Base-by-base conservation (phyloP, 176 grass and related monocot genomes). In the Melocanna baccifera region DNA sequence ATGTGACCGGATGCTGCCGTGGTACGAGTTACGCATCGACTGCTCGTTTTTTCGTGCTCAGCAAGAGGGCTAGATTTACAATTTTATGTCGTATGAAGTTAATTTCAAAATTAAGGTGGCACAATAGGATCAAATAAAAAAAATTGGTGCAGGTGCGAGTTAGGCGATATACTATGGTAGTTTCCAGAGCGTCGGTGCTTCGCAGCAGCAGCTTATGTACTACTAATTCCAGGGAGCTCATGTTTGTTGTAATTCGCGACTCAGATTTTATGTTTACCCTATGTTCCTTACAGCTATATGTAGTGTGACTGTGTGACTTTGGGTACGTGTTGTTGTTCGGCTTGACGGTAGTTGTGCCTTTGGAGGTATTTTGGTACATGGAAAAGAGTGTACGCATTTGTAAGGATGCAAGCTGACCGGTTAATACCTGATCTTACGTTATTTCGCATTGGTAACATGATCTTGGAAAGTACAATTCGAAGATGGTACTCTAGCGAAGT, bases 161-260 rank as follows among this genome's bases (percentile, higher is more conserved):
- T 89, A 90, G 75, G 87, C 82, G 12, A 91, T 93, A 47, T 97
- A 97, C 20, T 89, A 97, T 36, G 91, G 89, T 22, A 86, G 82
- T 26, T 97, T 82, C 82, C 94, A 84, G 70, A 94, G 88, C 36
- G 71, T 81, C 1, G 80, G 69, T 5, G 36, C 75, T 14, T 67
- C 81, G 8, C 94, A 80, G 45, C 84, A 92, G 82, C 94, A 93
- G 81, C 89, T 90, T 28, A 94, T 92, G 94, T 94, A 94, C 73
- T 97, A 90, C 62, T 97, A 88, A 90, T 76, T 57, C 26, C 28
- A 37, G 26, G 23, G 41, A 29, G n/a, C 68, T 66, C 68, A n/a
- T 32, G 46, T 63, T 73, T 73, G 68, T 73, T 73, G 68, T 42
- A 56, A 86, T 52, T 34, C 15, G 52, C 7, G 13, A 67, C 47